A percentile compares a stretch with the other conserved stretches of the same genome.
Conservation (phyloP, 139 green algal genomes). For the Chlorella sp. region DNA sequence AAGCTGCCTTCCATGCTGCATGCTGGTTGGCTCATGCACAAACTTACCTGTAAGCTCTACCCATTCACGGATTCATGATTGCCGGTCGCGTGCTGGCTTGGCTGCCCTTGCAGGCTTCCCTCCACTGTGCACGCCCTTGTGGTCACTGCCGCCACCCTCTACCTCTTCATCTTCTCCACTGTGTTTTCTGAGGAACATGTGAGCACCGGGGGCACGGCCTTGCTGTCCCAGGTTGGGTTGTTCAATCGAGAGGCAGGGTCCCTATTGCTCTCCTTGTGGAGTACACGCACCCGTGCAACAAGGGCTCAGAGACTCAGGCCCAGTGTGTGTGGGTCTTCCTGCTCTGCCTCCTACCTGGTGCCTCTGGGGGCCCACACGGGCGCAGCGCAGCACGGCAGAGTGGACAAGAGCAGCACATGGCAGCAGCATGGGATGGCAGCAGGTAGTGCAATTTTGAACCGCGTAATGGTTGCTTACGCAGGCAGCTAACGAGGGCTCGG, state of each 20-base stretch:
- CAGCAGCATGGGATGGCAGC: not conserved
- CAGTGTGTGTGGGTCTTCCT: not conserved
- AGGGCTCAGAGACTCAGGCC: not conserved
- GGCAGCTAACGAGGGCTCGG: no score
- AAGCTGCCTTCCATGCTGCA: not conserved
- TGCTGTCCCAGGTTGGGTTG: not conserved
- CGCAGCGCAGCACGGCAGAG: no score
- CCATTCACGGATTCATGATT: not conserved
- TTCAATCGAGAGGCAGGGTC: no score
- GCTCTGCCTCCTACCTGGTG: not conserved
- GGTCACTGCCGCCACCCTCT: not conserved
- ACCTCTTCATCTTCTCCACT: constrained; percentile 33
- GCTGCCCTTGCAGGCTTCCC: not conserved
- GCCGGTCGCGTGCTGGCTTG: not conserved
- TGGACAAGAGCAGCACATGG: not conserved
- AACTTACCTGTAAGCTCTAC: not conserved
- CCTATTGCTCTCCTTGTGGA: no score
- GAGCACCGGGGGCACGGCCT: not conserved
- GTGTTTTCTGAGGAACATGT: constrained; percentile 17
- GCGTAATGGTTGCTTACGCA: no score
- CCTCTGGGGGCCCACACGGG: no score
- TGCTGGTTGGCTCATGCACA: not conserved
- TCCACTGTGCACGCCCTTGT: constrained; percentile 40
- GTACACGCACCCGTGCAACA: not conserved
- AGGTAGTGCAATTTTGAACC: not conserved